Evolutionary conservation across 1,284 basidiomycete genomes (phyloP).

Genomic region (Agroathelia rolfsii): DNA sequence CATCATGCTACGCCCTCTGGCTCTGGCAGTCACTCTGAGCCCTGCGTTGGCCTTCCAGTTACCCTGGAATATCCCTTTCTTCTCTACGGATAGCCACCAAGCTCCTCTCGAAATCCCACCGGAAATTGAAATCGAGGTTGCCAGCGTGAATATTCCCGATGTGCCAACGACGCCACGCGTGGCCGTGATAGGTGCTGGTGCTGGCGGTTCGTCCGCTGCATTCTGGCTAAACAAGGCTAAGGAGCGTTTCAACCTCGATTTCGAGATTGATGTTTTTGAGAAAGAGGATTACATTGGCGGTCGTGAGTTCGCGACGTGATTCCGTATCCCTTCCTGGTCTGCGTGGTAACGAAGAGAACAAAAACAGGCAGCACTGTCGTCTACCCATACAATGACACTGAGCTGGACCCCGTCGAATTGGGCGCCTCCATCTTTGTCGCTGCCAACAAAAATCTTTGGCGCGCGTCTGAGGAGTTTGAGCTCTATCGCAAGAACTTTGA

Average conservation of each 20-base stretch:
- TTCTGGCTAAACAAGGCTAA: conserved; percentile 79
- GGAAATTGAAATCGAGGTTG: too few relatives aligned
- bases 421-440: conserved; percentile 86
- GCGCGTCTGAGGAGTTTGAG: conserved; percentile 74
- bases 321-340: conserved; percentile 5
- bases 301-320: conserved; percentile 39
- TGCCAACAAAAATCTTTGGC: conserved; percentile 75
- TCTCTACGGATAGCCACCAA: conserved; percentile 24
- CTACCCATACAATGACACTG: conserved; percentile 63
- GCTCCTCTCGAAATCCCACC: conserved; percentile 9
- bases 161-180: conserved; percentile 32
- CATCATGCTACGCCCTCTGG: too few relatives aligned
- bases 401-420: conserved; percentile 60
- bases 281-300: conserved; percentile 71
- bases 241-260: conserved; percentile 49
- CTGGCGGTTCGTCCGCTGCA: conserved; percentile 77
- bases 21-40: too few relatives aligned
- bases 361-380: conserved; percentile 63
- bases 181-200: conserved; percentile 84
- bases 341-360: conserved; percentile 5
- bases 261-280: conserved; percentile 82
- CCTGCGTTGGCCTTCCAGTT: conserved; percentile 40
- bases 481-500: conserved; percentile 50
- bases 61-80: conserved; percentile 42
- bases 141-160: conserved; percentile 10